Percentiles rank a stretch among this genome's conserved stretches.
Conservation (phyloP, 2,329 filamentous ascomycete genomes). For the Fusarium austroafricanum region DNA sequence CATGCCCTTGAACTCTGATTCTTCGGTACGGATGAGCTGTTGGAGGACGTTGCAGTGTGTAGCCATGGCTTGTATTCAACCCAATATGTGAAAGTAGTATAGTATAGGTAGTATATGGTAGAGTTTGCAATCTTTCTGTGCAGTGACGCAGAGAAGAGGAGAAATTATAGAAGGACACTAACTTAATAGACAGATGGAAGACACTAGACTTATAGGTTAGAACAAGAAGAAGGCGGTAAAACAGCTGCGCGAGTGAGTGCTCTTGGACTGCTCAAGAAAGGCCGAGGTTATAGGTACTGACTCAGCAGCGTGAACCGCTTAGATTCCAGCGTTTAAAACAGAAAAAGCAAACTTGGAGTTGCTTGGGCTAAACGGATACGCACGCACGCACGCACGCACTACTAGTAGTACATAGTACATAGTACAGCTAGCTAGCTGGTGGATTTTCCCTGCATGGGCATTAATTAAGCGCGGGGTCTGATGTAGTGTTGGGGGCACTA, state of each 20-base stretch:
- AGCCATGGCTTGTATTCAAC: conserved; percentile 11
- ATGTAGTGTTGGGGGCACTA: conserved; percentile 13
- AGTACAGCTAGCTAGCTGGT: neutral
- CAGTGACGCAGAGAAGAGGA: conserved; percentile 11
- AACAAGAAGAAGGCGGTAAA: conserved; percentile 29
- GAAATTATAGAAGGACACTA: conserved; percentile 21
- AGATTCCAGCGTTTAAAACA: conserved; percentile 23
- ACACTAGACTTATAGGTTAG: conserved; percentile 33
- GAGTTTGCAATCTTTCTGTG: neutral
- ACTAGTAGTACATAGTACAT: too few relatives aligned
- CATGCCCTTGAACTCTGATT: conserved; percentile 39
- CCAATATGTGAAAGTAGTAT: conserved; percentile 5
- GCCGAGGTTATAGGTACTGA: conserved; percentile 37
- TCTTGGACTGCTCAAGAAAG: conserved; percentile 16
- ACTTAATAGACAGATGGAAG: conserved; percentile 13
- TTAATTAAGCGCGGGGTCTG: conserved; percentile 24
- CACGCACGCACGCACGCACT: too few relatives aligned
- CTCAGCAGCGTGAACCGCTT: conserved; percentile 35
- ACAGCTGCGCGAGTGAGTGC: conserved; percentile 23
- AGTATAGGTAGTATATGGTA: neutral
- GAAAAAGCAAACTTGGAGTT: conserved; percentile 31
- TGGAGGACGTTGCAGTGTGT: conserved; percentile 14
- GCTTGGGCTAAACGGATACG: conserved; percentile 3
- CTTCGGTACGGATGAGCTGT: conserved; percentile 31
- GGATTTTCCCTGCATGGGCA: conserved; percentile 15